These are phyloP conservation scores for Cinnamomum chago DNA, from an alignment of 164 flowering plant species.

Conservation along the genomic window DNA sequence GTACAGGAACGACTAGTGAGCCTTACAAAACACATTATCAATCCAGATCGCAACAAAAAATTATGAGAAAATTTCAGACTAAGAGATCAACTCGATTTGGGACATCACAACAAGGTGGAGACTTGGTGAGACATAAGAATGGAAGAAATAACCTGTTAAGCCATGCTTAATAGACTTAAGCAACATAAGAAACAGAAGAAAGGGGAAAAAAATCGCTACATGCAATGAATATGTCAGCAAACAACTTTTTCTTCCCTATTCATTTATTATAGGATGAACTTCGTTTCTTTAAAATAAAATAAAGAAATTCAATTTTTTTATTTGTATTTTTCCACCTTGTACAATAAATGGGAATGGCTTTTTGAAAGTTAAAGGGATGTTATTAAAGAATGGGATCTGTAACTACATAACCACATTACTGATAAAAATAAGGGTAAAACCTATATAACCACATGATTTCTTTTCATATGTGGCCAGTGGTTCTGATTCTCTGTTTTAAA, in stretches of 20 bases:
- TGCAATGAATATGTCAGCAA: neutral
- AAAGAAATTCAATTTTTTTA: too few relatives aligned
- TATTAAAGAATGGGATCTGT: neutral
- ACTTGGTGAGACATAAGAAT: neutral
- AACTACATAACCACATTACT: too few relatives aligned
- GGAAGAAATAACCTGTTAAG: neutral
- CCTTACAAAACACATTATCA: neutral
- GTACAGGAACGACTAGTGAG: neutral
- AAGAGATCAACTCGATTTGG: neutral
- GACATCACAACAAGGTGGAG: neutral
- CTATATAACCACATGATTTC: too few relatives aligned
- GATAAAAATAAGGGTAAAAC: too few relatives aligned
- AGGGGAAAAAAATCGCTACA: too few relatives aligned
- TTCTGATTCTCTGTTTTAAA: neutral
- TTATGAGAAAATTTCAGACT: neutral
- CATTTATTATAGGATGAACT: neutral
- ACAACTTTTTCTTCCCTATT: neutral
- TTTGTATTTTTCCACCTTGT: neutral
- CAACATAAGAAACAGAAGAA: neutral
- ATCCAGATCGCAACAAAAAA: neutral
- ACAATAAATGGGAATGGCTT: neutral
- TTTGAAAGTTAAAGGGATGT: neutral
- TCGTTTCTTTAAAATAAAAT: too few relatives aligned
- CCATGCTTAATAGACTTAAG: too few relatives aligned
- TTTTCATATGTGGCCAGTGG: neutral